These are phyloP conservation scores for Omphalea diandra DNA, from an alignment of 441 rosid genomes.

Conservation along the genomic window DNA sequence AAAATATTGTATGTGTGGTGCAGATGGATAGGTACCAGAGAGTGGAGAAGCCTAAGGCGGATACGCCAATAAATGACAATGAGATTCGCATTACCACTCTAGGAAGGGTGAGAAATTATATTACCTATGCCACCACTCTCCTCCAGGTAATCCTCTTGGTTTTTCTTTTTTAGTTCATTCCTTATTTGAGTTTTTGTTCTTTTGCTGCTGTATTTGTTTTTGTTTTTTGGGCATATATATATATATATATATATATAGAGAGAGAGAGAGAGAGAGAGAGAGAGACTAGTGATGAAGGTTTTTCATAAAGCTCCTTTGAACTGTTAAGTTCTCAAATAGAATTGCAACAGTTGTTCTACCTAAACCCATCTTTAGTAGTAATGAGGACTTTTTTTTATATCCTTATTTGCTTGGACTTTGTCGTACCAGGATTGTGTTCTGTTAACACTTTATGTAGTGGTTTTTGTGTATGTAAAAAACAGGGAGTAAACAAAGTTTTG, in stretches of 20 bases:
- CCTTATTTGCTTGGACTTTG: not conserved
- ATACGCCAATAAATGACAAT: conserved; percentile 56
- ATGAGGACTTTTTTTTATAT: not conserved
- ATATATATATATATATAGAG: too few relatives aligned
- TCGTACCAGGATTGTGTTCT: not conserved
- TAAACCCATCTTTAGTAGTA: not conserved
- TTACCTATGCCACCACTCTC: conserved; percentile 66
- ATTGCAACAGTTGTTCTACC: not conserved
- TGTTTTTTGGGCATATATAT: too few relatives aligned
- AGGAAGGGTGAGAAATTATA: conserved; percentile 69
- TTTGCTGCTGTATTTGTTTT: too few relatives aligned
- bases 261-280: too few relatives aligned
- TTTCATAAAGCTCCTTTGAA: not conserved
- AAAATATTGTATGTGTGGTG: not conserved
- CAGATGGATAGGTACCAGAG: conserved; percentile 69
- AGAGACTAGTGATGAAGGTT: not conserved
- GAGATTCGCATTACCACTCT: conserved; percentile 68
- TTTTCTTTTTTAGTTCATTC: not conserved
- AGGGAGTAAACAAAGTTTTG: not conserved
- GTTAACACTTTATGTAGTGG: not conserved
- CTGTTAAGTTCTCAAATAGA: not conserved
- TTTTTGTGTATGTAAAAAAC: not conserved
- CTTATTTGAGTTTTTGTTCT: not conserved
- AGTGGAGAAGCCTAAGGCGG: conserved; percentile 57
- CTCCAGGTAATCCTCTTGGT: conserved; percentile 46